Percentiles rank a stretch among this genome's conserved stretches.
phyloP scores from a whole-genome alignment of 331 rosid species.

The Rhamnella rubrinervis region DNA sequence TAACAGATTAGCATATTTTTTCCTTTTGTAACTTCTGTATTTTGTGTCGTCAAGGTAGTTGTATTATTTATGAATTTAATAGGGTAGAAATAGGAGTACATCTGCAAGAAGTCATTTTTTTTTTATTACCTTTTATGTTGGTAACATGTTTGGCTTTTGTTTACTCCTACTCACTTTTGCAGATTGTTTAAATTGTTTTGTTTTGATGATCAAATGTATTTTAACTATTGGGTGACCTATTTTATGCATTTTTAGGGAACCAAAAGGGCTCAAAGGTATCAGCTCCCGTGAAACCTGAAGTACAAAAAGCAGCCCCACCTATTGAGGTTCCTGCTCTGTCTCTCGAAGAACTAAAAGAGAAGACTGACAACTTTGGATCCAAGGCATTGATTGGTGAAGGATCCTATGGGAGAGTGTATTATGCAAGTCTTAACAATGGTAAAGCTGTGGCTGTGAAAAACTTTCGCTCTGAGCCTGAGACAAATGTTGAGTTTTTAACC shows the following conservation, averaged over 20 bases:
- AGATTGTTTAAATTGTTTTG: neutral
- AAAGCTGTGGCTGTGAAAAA: conserved; percentile 90
- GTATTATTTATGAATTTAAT: too few relatives aligned
- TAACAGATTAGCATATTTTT: too few relatives aligned
- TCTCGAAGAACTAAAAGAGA: conserved; percentile 89
- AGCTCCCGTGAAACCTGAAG: conserved; percentile 65
- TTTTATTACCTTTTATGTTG: too few relatives aligned
- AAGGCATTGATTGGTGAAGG: conserved; percentile 98
- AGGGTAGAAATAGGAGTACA: too few relatives aligned
- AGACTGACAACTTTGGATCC: conserved; percentile 94
- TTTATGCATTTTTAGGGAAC: conserved; percentile 50
- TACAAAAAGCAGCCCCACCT: conserved; percentile 76
- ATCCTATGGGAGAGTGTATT: conserved; percentile 94
- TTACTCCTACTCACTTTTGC: neutral
- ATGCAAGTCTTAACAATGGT: conserved; percentile 71
- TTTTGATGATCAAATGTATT: neutral
- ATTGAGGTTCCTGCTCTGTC: conserved; percentile 90
- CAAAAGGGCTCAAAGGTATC: conserved; percentile 55
- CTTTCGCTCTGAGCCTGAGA: conserved; percentile 85
- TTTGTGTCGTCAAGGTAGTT: too few relatives aligned
- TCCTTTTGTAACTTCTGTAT: too few relatives aligned
- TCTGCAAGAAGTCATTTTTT: too few relatives aligned
- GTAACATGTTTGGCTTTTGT: neutral
- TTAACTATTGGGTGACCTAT: conserved; percentile 1
- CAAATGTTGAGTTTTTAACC: conserved; percentile 81